Evolutionary conservation across 2,329 filamentous ascomycete genomes (phyloP), one percentile per base, ranked within the genome.

Genomic region (Sporothrix inflata): DNA sequence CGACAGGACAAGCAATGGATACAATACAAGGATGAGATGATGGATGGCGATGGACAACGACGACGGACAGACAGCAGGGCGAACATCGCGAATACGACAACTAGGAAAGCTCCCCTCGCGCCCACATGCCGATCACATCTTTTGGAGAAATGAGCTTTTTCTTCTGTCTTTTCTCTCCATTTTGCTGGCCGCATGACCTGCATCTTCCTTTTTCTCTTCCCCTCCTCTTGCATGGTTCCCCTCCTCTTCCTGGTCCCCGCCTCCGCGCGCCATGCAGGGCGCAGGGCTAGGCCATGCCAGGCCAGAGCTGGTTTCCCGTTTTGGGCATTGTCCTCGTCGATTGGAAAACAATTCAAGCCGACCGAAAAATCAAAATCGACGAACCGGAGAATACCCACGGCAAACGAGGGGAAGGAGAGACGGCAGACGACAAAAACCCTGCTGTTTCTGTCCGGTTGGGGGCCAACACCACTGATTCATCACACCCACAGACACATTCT

Each of bases 401-500:
- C 12, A 9, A 57, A 27, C 24, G 53, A 19, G 53, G 53, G 24
- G 27, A 14, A 19, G 34, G 53, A 7, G 21, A 12, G 7, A 61
- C 19, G 19, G 34, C 30, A 61, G 19, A 38, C 57, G 14, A 7
- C 5, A 34, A 57, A 34, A 30, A 30, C 38, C 30, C 30, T 60
- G 27, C 55, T 60, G 12, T 12, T 60, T 38, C n/a, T 63, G 19
- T 42, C 57, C 11, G 34, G 61, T 47, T 65, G 61, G 38, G 38
- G 38, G 61, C 42, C 42, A n/a, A 47, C 38, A 65, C 61, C 40
- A 65, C 40, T 68, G 65, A 68, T 53, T 68, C 65, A 68, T 68
- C 61, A 65, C 61, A 65, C 61, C 38, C 40, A 27, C 53, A 21
- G 8, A 19, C 57, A 21, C 34, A 40, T 24, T 67, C 24, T 19